Conservation (phyloP, 768 basidiomycete species). For the Arthromyces matolae region DNA sequence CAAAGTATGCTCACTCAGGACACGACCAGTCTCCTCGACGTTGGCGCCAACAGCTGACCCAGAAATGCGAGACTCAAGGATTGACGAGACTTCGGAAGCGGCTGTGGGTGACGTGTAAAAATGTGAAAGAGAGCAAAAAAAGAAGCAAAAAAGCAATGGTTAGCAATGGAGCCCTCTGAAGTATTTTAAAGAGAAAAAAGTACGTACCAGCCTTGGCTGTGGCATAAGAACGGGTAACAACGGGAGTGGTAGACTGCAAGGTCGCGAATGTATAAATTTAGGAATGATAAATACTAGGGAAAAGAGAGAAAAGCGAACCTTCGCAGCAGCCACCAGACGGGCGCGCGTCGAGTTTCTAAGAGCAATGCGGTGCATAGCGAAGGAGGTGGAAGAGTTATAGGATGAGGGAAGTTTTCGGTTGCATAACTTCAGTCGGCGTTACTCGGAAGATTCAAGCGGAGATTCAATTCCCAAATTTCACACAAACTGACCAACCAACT, state of each 20-base stretch:
- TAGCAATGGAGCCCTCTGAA: constrained; percentile 10
- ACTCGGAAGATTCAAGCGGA: constrained; percentile 46
- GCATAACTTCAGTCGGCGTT: constrained; percentile 36
- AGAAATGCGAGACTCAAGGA: constrained; percentile 97
- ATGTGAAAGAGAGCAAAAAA: constrained; percentile 15
- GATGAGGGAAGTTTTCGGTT: constrained; percentile 45
- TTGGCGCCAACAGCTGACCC: constrained; percentile 88
- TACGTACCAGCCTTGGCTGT: constrained; percentile 94
- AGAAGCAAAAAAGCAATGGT: constrained; percentile 21
- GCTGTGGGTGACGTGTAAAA: constrained; percentile 54
- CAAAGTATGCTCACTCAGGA: constrained; percentile 70
- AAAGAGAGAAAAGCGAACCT: constrained; percentile 40
- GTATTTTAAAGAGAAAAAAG: constrained; percentile 9
- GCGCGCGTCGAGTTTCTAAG: constrained; percentile 81
- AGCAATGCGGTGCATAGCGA: constrained; percentile 78
- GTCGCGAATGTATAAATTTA: constrained; percentile 21
- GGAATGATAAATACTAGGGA: constrained; percentile 17
- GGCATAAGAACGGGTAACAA: constrained; percentile 83
- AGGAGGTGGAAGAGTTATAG: constrained; percentile 46
- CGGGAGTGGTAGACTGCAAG: constrained; percentile 43
- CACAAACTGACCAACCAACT: constrained; percentile 12
- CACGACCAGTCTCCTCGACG: constrained; percentile 98
- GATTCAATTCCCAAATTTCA: constrained; percentile 27
- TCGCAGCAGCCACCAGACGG: constrained; percentile 63
- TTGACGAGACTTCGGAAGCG: constrained; percentile 98